Evolutionary conservation across 2,329 filamentous ascomycete genomes (phyloP).

Genomic region (Epichloe bromicola): DNA sequence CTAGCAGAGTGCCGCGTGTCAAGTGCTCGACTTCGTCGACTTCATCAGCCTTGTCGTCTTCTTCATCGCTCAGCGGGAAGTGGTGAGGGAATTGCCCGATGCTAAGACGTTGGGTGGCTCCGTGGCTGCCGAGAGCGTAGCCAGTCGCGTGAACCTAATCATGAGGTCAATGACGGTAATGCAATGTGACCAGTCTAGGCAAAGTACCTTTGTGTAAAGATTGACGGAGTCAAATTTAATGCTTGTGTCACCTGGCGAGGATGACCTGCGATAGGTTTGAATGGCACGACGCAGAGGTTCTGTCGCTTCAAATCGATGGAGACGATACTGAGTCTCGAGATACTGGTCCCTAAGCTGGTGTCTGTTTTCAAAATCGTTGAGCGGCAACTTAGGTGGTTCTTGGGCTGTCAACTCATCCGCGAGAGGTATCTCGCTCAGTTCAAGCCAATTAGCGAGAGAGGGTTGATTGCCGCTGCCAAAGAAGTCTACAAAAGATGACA

Average conservation of each 20-base stretch:
- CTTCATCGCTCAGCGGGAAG: conserved; percentile 29
- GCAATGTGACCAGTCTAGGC: neutral
- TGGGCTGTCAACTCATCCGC: conserved; percentile 12
- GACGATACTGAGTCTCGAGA: conserved; percentile 57
- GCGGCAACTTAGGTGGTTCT: conserved; percentile 9
- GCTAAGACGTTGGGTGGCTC: conserved; percentile 33
- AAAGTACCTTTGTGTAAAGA: conserved; percentile 56
- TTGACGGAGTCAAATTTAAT: conserved; percentile 42
- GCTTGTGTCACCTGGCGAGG: neutral
- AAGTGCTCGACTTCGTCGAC: conserved; percentile 48
- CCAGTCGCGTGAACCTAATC: conserved; percentile 52
- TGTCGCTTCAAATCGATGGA: conserved; percentile 63
- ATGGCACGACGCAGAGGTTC: conserved; percentile 58
- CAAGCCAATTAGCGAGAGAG: neutral
- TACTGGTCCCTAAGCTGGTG: conserved; percentile 34
- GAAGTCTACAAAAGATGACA: conserved; percentile 3
- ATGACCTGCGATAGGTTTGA: conserved; percentile 29
- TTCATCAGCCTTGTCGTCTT: conserved; percentile 14
- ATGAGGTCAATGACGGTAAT: neutral
- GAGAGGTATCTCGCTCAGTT: conserved; percentile 13
- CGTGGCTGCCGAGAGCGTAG: conserved; percentile 47
- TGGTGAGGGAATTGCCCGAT: conserved; percentile 58
- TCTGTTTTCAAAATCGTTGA: neutral
- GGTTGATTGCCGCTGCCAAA: neutral
- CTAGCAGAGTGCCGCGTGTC: conserved; percentile 39